Evolutionary conservation across 1,139 yeast species (phyloP), one percentile per base, ranked within the genome.

Genomic region (Blastobotrys buckinghamii): DNA sequence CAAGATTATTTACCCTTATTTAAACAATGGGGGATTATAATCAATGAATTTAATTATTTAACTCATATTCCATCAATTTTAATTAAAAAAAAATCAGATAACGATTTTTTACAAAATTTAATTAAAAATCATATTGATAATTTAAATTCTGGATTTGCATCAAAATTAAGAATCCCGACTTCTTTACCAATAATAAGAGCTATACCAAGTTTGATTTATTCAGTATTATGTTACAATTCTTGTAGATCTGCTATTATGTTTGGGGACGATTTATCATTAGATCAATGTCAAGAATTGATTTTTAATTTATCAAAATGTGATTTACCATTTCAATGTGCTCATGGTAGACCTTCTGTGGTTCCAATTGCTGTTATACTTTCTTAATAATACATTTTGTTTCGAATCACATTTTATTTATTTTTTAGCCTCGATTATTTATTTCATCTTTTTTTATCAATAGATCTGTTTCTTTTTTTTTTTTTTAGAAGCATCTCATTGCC

Each of bases 321-420:
- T 16, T 64, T 74, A 15, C 95, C 96, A 0, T 84, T 85, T 55
- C 81, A 77, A 50, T 88, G 96, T 70, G 96, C 96, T 0, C 96
- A 88, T 64, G 96, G 96, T 0, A 65, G 96, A 47, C 95, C 95
- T 0, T 77, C 90, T 0, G 65, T 84, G 13, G 75, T 80, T 0
- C 90, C 94, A 0, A 49, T 84, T 8, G 73, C 35, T 29, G 12
- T 29, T 29, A 29, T 29, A 32, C 29, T 15, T 30, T 15, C 22
- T 4, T 41, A 41, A 29, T 13, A 27, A 17, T 17, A 2, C n/a
- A 17, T 29, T n/a, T n/a, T n/a, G n/a, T n/a, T n/a, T n/a, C n/a
- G n/a, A 37, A 19, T 12, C 20, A 16, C 19, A 40, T 29, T 40
- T 7, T 7, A 15, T 8, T 9, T 6, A 17, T 12, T 12, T 33